phyloP scores from a whole-genome alignment of 225 moss, liverwort and hornwort genomes.

The Neckera pumila region DNA sequence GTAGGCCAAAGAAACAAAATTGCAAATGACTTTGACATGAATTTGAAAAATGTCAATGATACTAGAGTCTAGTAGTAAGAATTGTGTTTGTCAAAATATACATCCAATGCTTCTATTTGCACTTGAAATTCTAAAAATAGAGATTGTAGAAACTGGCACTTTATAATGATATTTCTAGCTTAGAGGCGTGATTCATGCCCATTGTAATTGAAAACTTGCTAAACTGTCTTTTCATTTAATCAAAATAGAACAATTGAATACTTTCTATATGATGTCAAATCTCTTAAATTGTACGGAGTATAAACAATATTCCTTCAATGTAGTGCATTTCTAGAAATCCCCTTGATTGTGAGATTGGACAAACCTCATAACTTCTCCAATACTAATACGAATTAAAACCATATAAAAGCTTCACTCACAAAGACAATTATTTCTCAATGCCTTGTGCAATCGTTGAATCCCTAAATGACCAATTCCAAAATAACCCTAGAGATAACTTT shows the following conservation, averaged over 20 bases:
- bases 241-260: no score
- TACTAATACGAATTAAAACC: not conserved
- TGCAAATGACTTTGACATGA: not conserved
- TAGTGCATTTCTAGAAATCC: rapidly evolving
- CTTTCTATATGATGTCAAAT: not conserved
- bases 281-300: not conserved
- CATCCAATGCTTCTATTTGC: not conserved
- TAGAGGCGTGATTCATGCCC: no score
- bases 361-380: not conserved
- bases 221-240: not conserved
- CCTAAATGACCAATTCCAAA: not conserved
- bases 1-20: rapidly evolving
- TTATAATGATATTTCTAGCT: not conserved
- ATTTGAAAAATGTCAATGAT: not conserved
- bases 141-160: rapidly evolving
- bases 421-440: rapidly evolving
- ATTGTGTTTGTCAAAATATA: rapidly evolving
- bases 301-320: not conserved
- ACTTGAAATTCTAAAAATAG: not conserved
- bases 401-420: not conserved
- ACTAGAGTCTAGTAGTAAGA: rapidly evolving
- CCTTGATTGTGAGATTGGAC: rapidly evolving
- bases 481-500: rapidly evolving
- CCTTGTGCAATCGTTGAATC: not conserved
- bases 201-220: no score